These are phyloP conservation scores for Plasmodium fragile DNA, from an alignment of 169 alveolate species.

Conservation along the genomic window DNA sequence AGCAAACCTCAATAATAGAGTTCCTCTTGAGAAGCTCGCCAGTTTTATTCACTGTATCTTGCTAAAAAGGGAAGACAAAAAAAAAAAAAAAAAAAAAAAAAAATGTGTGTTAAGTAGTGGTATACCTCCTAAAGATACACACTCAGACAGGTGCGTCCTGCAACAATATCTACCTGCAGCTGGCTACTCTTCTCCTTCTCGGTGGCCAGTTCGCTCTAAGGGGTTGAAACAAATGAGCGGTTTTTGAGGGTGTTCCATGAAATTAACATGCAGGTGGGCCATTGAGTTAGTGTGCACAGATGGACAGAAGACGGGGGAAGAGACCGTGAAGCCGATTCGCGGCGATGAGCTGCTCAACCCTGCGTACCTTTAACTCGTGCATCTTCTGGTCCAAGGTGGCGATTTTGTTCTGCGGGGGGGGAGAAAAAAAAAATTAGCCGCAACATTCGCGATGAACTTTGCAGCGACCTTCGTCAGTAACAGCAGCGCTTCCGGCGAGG, in stretches of 20 bases:
- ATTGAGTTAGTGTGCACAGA: background rate
- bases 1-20: constrained; percentile 43
- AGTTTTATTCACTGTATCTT: constrained; percentile 17
- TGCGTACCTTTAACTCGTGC: constrained; percentile 31
- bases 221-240: background rate
- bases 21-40: constrained; percentile 41
- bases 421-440: background rate
- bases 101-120: background rate
- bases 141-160: background rate
- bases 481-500: background rate
- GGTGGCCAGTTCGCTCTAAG: constrained; percentile 7
- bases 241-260: background rate
- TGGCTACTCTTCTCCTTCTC: constrained; percentile 11
- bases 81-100: background rate
- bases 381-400: constrained; percentile 7
- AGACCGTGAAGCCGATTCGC: background rate
- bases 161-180: background rate
- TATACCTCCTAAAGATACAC: background rate
- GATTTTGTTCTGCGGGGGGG: constrained; percentile 10
- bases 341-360: background rate
- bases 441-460: background rate
- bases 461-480: too few species aligned
- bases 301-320: background rate
- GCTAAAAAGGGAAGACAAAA: constrained; percentile 6
- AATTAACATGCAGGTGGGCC: background rate